Percentiles rank a stretch among this genome's conserved stretches.
phyloP scores from a whole-genome alignment of 768 basidiomycete species.

The Boletus edulis region DNA sequence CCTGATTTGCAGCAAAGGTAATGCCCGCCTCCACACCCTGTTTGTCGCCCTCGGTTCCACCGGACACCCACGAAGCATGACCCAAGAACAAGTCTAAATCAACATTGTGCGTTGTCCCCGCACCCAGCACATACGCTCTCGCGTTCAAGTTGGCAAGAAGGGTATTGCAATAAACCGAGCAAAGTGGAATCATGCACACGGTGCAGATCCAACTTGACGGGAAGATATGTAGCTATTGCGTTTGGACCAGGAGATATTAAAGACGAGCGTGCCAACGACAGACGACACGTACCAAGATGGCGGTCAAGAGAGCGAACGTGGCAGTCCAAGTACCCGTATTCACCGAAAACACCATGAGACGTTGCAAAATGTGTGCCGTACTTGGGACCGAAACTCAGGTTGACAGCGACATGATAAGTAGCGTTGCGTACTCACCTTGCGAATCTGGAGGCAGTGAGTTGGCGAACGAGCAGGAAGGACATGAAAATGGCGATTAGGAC shows the following conservation, averaged over 20 bases:
- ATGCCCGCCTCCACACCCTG: too few relatives aligned
- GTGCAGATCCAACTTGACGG: background rate
- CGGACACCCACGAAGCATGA: too few relatives aligned
- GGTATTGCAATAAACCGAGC: conserved; percentile 11
- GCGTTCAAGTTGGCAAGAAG: conserved; percentile 11
- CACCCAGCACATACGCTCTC: conserved; percentile 4
- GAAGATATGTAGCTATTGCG: background rate
- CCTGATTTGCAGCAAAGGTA: too few relatives aligned
- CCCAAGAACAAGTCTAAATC: background rate
- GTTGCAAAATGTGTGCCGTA: conserved; percentile 1
- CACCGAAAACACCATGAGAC: conserved; percentile 1
- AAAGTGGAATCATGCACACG: conserved; percentile 6
- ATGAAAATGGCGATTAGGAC: conserved; percentile 3
- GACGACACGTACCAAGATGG: background rate
- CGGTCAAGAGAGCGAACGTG: background rate
- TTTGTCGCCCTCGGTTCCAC: too few relatives aligned
- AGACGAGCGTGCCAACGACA: background rate
- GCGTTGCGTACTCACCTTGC: background rate
- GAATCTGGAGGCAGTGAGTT: background rate
- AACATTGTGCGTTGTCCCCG: background rate
- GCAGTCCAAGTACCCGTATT: background rate
- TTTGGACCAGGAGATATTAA: background rate
- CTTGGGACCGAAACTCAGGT: background rate
- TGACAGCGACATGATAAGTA: too few relatives aligned
- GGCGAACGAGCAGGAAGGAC: background rate